phyloP scores from a whole-genome alignment of 345 rosid species.

The Punica granatum region DNA sequence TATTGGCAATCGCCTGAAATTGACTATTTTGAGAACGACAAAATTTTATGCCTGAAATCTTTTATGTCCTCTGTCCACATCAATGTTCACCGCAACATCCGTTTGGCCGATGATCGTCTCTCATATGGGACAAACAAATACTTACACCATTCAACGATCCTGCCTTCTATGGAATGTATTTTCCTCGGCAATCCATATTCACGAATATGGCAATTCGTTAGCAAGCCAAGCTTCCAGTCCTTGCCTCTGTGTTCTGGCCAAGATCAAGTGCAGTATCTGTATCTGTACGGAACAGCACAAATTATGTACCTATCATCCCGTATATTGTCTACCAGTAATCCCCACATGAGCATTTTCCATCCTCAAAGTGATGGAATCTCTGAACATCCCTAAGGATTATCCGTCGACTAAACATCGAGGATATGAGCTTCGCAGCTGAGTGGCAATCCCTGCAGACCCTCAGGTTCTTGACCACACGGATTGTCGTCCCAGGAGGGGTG shows the following conservation, averaged over 20 bases:
- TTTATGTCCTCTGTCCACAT: no score
- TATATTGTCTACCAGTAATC: slow-evolving; percentile 59
- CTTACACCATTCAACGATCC: no score
- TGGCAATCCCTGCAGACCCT: slow-evolving; percentile 88
- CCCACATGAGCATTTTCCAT: slow-evolving; percentile 76
- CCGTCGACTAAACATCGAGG: slow-evolving; percentile 50
- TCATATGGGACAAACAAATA: neutral
- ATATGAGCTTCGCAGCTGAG: slow-evolving; percentile 67
- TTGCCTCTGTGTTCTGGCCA: neutral
- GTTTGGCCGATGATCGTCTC: neutral
- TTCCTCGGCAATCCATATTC: neutral
- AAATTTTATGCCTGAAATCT: no score
- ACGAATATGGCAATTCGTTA: neutral
- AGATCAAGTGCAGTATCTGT: neutral
- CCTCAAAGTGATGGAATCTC: slow-evolving; percentile 80
- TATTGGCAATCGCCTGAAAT: no score
- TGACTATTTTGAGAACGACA: no score
- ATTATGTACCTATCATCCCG: neutral
- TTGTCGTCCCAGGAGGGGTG: slow-evolving; percentile 59
- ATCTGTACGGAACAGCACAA: neutral
- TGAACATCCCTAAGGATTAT: slow-evolving; percentile 84
- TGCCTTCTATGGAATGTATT: no score
- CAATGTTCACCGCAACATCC: neutral
- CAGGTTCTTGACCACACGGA: slow-evolving; percentile 77
- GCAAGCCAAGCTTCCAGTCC: neutral